Base-by-base conservation (phyloP, 2,329 filamentous ascomycete species). In the Nakataea oryzae region DNA sequence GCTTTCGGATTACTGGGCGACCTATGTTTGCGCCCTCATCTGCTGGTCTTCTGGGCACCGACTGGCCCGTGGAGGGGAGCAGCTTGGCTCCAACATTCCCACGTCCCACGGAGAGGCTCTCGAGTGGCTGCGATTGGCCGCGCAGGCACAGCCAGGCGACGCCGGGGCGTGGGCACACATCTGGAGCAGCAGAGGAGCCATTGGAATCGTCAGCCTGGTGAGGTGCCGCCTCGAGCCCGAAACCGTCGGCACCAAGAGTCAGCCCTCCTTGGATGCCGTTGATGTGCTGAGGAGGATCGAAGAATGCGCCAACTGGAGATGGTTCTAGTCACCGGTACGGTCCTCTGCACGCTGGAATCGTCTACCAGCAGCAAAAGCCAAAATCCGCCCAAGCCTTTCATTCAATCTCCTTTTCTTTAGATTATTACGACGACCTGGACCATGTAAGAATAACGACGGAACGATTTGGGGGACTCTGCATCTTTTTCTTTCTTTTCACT, bases 21-120 rank as follows among this genome's bases (percentile, higher is more conserved):
- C 85, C 59, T 85, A 86, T 67, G 78, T 81, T 9, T 84, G 81
- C 64, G 74, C 81, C 9, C 74, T 86, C 59, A 81, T 86, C 65
- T 84, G 80, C 72, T 86, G 84, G 84, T 81, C 82, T 1, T 82
- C 80, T 65, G 76, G 78, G 2, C 74, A 81, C 62, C 70, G 70
- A 12, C 64, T 64, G 41, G 60, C 54, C 28, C 63, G 65, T 28
- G 27, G 7, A n/a, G 58, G 11, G 7, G 34, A 50, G 27, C 4
- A 60, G 32, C n/a, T 28, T n/a, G 47, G 69, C 65, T 63, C 64
- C 63, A 65, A 58, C 55, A 61, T 55, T 57, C 58, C 60, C 34
- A 55, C 62, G 29, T 55, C 62, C 24, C 69, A 71, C 9, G 67
- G 67, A 8, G 70, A 71, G 26, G 71, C 73, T 28, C 62, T 73